Conservation (phyloP, 2,329 filamentous ascomycete genomes). For the Trichothecium roseum region DNA sequence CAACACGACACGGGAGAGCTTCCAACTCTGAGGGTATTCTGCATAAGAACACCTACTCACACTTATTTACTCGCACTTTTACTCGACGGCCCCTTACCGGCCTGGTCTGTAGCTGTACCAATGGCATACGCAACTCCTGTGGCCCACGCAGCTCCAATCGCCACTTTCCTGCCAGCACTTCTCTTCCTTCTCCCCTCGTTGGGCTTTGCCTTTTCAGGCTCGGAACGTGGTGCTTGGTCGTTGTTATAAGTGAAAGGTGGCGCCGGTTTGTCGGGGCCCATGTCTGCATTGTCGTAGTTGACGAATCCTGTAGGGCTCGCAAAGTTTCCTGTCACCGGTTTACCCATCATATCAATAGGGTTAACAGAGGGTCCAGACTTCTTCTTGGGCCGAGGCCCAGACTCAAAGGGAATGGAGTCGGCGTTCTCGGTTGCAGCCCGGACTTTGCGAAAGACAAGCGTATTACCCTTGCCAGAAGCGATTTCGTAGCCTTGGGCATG, state of each 20-base stretch:
- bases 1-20: background rate
- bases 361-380: constrained; percentile 27
- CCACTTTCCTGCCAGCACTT: constrained; percentile 33
- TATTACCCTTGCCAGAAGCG: constrained; percentile 49
- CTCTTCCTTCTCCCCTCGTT: constrained; percentile 22
- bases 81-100: constrained; percentile 31
- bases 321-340: constrained; percentile 42
- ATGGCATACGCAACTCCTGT: constrained; percentile 46
- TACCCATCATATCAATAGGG: constrained; percentile 47
- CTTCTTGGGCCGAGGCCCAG: background rate
- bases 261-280: constrained; percentile 15
- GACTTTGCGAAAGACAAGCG: constrained; percentile 57
- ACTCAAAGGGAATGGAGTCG: background rate
- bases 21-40: background rate
- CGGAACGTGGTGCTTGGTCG: constrained; percentile 34
- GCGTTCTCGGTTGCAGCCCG: constrained; percentile 11
- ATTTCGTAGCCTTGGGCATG: constrained; percentile 56
- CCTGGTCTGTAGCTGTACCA: constrained; percentile 48
- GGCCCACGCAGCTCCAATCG: constrained; percentile 43
- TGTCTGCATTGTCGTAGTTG: constrained; percentile 40
- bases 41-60: background rate
- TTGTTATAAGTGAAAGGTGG: constrained; percentile 30
- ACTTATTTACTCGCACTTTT: too few species aligned
- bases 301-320: constrained; percentile 57
- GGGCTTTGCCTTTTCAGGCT: constrained; percentile 13